Percentiles rank a stretch among this genome's conserved stretches.
These are phyloP conservation scores for Alternaria sp. DNA, from an alignment of 2,329 filamentous ascomycete species.

Conservation along the genomic window DNA sequence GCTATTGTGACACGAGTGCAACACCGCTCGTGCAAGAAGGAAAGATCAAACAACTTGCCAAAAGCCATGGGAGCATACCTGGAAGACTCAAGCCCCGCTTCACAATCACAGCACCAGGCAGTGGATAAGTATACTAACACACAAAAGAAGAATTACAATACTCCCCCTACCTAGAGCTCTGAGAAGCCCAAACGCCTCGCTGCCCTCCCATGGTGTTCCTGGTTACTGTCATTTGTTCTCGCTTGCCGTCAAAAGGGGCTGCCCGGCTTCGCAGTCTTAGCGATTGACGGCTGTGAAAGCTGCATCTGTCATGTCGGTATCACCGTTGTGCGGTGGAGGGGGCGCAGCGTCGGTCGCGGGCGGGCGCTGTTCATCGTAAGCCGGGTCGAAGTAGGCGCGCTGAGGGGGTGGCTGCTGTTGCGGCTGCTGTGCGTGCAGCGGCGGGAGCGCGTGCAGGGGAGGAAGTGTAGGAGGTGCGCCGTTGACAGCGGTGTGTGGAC, in stretches of 20 bases:
- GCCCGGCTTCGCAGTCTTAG: constrained; percentile 21
- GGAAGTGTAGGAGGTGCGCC: constrained; percentile 30
- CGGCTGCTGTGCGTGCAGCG: constrained; percentile 33
- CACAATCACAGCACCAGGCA: neutral
- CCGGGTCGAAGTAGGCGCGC: constrained; percentile 40
- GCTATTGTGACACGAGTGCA: neutral
- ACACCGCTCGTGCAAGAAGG: neutral
- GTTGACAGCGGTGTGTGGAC: constrained; percentile 38
- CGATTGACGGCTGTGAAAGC: constrained; percentile 49
- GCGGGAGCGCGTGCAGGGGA: constrained; percentile 32
- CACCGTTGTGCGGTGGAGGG: constrained; percentile 42
- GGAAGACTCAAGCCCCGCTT: neutral
- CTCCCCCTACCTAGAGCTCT: neutral
- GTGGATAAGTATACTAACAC: constrained; percentile 4
- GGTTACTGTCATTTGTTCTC: neutral
- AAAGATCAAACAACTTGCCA: neutral
- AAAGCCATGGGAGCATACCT: neutral
- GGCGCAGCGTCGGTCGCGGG: constrained; percentile 22
- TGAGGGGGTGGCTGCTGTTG: constrained; percentile 16
- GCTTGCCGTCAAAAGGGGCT: neutral
- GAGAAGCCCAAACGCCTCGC: constrained; percentile 11
- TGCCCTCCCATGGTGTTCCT: neutral
- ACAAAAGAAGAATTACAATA: neutral
- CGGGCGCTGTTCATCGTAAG: constrained; percentile 39
- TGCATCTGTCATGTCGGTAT: constrained; percentile 51